Conservation (phyloP, 2,329 filamentous ascomycete species). For the Davidsoniella australis region DNA sequence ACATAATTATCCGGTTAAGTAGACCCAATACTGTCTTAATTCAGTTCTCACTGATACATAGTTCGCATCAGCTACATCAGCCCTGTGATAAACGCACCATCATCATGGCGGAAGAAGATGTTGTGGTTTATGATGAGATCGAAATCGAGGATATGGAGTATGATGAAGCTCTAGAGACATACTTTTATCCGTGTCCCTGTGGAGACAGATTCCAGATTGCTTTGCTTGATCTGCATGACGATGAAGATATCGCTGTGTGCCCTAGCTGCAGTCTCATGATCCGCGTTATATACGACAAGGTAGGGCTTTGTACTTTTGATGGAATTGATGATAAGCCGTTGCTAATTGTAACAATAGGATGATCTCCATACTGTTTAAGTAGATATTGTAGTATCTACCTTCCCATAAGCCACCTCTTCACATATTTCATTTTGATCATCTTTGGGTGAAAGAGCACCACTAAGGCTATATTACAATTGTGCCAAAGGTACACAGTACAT, state of each 20-base stretch:
- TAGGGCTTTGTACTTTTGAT: slow-evolving; percentile 24
- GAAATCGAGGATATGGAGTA: slow-evolving; percentile 98
- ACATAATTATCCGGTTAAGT: too few species aligned
- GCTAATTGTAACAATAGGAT: neutral
- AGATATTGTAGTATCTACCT: neutral
- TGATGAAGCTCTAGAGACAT: slow-evolving; percentile 66
- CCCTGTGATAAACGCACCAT: neutral
- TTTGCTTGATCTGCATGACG: slow-evolving; percentile 69
- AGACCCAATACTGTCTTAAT: too few species aligned
- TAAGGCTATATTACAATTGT: too few species aligned
- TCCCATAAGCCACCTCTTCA: neutral
- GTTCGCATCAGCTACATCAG: too few species aligned
- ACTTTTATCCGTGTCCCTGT: slow-evolving; percentile 92
- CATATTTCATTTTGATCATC: too few species aligned
- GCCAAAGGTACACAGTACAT: too few species aligned
- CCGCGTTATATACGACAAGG: slow-evolving; percentile 75
- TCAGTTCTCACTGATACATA: too few species aligned
- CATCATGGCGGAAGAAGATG: slow-evolving; percentile 34
- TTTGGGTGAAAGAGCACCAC: too few species aligned
- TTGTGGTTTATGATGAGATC: slow-evolving; percentile 88
- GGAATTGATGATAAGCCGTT: neutral
- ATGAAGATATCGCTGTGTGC: slow-evolving; percentile 88
- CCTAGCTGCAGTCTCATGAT: slow-evolving; percentile 97
- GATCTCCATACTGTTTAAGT: neutral
- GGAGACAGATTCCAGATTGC: slow-evolving; percentile 91